Base-by-base conservation (phyloP, 345 rosid genomes). In the Clarkia xantiana region DNA sequence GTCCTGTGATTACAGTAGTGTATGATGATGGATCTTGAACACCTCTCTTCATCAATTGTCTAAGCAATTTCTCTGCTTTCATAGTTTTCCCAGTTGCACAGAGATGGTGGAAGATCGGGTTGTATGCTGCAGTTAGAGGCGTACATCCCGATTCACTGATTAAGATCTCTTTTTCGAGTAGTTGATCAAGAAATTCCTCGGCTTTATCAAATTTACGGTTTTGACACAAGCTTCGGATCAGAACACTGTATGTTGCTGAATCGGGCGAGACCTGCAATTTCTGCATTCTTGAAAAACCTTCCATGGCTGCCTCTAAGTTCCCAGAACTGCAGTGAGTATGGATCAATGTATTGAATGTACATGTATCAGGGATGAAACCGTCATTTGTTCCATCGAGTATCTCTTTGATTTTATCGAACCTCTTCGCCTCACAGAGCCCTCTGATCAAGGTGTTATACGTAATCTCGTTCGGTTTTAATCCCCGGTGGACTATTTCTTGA, bases 31-130 rank as follows among this genome's bases (percentile, higher is more conserved):
- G 94, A 72, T 87, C 91, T 63, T 79, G 96, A 12, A 47, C 71
- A 61, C 96, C 96, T 60, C 80, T 72, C 64, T 71, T 84, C 82
- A 84, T 74, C 17, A 87, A 77, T 74, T 87, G 91, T 76, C 94
- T 74, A 57, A 81, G 81, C 34, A 71, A 74, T 47, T 50, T 67
- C 55, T 84, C 94, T 11, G 94, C 94, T 64, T 72, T 81, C 53
- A 44, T 50, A 18, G 88, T 74, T 65, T 79, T 76, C 55, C 94
- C 91, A 45, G 54, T 81, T 65, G 61, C 62, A 53, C 96, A 87
- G 55, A 87, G 63, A 60, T 74, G 72, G 55, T 79, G 76, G 47
- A 81, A 81, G 44, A 87, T 72, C 16, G 87, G 72, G 56, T 74
- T 84, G 65, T 84, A 87, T 36, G 94, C 87, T 2, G 90, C 94